Evolutionary conservation across 108 stramenopile species (phyloP).

Genomic region (Pinguiococcus pyrenoidosus): DNA sequence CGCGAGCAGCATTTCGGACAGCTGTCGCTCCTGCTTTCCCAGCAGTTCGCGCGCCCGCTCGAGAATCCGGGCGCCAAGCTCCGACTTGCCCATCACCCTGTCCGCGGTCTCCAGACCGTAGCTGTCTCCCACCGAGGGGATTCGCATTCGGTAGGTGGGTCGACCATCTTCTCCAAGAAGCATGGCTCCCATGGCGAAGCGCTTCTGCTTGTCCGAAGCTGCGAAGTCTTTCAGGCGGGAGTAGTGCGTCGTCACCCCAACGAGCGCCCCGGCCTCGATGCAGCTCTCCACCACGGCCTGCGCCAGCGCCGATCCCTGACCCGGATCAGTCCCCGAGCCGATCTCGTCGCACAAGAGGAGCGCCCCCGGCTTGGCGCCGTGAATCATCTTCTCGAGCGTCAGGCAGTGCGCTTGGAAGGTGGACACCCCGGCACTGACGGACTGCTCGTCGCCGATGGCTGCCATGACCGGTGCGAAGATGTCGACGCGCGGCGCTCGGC

Average conservation of each 20-base stretch:
- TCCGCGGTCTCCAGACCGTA: constrained; percentile 68
- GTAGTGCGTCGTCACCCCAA: constrained; percentile 84
- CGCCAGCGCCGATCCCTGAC: constrained; percentile 85
- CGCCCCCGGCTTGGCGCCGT: constrained; percentile 18
- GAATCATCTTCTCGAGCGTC: constrained; percentile 42
- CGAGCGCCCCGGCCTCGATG: constrained; percentile 62
- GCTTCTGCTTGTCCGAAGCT: constrained; percentile 41
- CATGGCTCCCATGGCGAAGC: constrained; percentile 79
- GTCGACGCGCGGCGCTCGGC: constrained; percentile 45
- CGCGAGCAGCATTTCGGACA: constrained; percentile 67
- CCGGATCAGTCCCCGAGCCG: constrained; percentile 81
- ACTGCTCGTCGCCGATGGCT: constrained; percentile 85
- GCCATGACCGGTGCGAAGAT: constrained; percentile 71
- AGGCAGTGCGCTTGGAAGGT: constrained; percentile 80
- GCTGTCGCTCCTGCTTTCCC: constrained; percentile 63
- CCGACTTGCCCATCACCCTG: constrained; percentile 41
- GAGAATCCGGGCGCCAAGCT: constrained; percentile 54
- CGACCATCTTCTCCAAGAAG: constrained; percentile 64
- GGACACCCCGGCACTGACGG: constrained; percentile 72
- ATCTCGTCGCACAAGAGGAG: constrained; percentile 86
- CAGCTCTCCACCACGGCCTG: constrained; percentile 76
- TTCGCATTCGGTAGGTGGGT: constrained; percentile 72
- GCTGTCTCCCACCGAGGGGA: constrained; percentile 80
- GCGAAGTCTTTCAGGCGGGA: constrained; percentile 77
- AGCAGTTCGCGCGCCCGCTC: constrained; percentile 58